Percentiles rank a stretch among this genome's conserved stretches.
phyloP scores from a whole-genome alignment of 805 yeast genomes.

The Schwanniomyces pseudopolymorphus region DNA sequence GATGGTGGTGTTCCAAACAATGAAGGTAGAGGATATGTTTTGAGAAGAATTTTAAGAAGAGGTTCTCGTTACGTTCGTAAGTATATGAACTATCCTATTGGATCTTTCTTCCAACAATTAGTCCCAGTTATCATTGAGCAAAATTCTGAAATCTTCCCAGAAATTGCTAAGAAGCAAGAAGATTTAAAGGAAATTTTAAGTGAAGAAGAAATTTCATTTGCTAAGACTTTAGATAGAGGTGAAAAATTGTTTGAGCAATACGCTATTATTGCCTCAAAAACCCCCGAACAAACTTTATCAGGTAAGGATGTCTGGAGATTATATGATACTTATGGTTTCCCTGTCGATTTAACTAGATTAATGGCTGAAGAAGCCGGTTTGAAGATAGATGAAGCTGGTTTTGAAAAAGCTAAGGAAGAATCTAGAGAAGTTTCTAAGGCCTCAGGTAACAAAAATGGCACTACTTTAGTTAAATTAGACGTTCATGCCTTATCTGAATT shows the following conservation, averaged over 20 bases:
- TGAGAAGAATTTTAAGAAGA: conserved; percentile 95
- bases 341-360: conserved; percentile 93
- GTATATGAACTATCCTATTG: conserved; percentile 93
- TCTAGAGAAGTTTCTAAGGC: conserved; percentile 96
- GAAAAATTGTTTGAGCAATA: conserved; percentile 94
- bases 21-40: conserved; percentile 98
- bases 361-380: conserved; percentile 99
- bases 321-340: conserved; percentile 98
- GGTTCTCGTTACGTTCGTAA: conserved; percentile 97
- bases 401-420: conserved; percentile 85
- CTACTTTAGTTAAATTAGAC: conserved; percentile 72
- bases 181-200: conserved; percentile 86
- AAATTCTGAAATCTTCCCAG: conserved; percentile 89
- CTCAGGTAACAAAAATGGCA: conserved; percentile 60
- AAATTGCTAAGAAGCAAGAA: conserved; percentile 66
- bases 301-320: conserved; percentile 98
- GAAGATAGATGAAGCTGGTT: conserved; percentile 87
- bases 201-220: conserved; percentile 94
- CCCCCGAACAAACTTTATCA: conserved; percentile 71
- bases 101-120: conserved; percentile 86
- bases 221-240: conserved; percentile 96
- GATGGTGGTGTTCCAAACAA: conserved; percentile 99
- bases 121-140: conserved; percentile 92
- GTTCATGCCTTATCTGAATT: conserved; percentile 85
- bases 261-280: conserved; percentile 76